phyloP scores from a whole-genome alignment of 2,329 filamentous ascomycete species.

The Rutstroemia sp. region DNA sequence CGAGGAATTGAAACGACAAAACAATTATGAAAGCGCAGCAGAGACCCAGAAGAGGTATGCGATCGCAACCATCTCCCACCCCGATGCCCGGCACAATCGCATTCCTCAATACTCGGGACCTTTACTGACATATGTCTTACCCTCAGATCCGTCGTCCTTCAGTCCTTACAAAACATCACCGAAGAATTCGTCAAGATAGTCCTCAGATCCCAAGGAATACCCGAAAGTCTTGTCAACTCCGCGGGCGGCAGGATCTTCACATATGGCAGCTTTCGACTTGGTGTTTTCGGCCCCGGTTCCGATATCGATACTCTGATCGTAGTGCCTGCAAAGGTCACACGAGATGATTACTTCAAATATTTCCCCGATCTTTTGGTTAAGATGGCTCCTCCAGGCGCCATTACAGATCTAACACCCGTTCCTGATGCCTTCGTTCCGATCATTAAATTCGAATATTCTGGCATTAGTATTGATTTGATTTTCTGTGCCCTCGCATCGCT shows the following conservation, averaged over 20 bases:
- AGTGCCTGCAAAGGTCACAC: conserved; percentile 79
- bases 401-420: conserved; percentile 78
- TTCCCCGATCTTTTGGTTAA: conserved; percentile 75
- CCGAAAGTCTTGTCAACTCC: conserved; percentile 70
- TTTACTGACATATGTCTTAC: conserved; percentile 1
- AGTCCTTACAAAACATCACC: conserved; percentile 69
- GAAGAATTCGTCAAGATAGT: conserved; percentile 83
- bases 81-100: background rate
- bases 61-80: background rate
- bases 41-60: conserved; percentile 76
- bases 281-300: conserved; percentile 89
- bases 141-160: conserved; percentile 57
- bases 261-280: conserved; percentile 90
- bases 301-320: conserved; percentile 97
- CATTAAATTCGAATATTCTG: conserved; percentile 89
- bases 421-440: conserved; percentile 91
- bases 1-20: conserved; percentile 77
- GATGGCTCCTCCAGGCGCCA: conserved; percentile 69
- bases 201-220: conserved; percentile 47
- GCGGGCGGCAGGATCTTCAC: conserved; percentile 91
- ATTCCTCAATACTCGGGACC: background rate
- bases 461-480: conserved; percentile 92
- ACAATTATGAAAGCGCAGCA: conserved; percentile 80
- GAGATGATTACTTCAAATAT: conserved; percentile 85
- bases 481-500: conserved; percentile 68